Evolutionary conservation across 306 rosid genomes (phyloP).

Genomic region (Geum urbanum): DNA sequence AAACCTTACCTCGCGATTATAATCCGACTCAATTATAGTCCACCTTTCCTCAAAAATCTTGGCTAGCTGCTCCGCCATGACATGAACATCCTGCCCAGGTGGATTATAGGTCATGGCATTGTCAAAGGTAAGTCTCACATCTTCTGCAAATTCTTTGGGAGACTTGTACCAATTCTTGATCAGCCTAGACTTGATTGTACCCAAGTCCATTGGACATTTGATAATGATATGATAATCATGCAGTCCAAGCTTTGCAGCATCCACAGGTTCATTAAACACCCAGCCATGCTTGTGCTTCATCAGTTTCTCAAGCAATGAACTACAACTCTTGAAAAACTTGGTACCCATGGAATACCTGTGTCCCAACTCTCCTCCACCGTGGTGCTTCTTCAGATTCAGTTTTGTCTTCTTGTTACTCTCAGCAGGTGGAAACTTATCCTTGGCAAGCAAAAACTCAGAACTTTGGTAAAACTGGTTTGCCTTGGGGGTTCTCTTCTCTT

Average conservation of each 20-base stretch:
- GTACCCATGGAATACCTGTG: slow-evolving; percentile 60
- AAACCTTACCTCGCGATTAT: slow-evolving; percentile 70
- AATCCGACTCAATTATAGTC: slow-evolving; percentile 83
- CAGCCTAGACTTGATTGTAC: slow-evolving; percentile 76
- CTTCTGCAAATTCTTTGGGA: slow-evolving; percentile 95
- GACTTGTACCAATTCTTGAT: slow-evolving; percentile 90
- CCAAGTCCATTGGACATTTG: slow-evolving; percentile 86
- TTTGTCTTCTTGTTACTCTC: slow-evolving; percentile 84
- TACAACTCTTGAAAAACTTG: slow-evolving; percentile 84
- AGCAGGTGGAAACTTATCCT: slow-evolving; percentile 86
- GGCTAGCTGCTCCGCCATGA: slow-evolving; percentile 82
- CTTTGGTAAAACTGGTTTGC: slow-evolving; percentile 85
- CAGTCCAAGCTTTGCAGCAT: slow-evolving; percentile 75
- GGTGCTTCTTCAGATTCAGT: slow-evolving; percentile 65
- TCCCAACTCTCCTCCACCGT: slow-evolving; percentile 54
- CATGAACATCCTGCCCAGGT: slow-evolving; percentile 87
- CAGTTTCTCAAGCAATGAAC: slow-evolving; percentile 82
- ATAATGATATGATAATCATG: slow-evolving; percentile 80
- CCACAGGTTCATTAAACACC: slow-evolving; percentile 92
- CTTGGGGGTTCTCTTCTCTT: slow-evolving; percentile 93
- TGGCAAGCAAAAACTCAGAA: slow-evolving; percentile 85
- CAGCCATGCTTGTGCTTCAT: slow-evolving; percentile 91
- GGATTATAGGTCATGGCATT: slow-evolving; percentile 97
- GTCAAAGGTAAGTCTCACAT: slow-evolving; percentile 80
- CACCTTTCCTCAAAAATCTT: slow-evolving; percentile 80